A percentile compares a stretch with the other conserved stretches of the same genome.
Evolutionary conservation across 768 basidiomycete genomes (phyloP).

Genomic region (Suillus luteus): DNA sequence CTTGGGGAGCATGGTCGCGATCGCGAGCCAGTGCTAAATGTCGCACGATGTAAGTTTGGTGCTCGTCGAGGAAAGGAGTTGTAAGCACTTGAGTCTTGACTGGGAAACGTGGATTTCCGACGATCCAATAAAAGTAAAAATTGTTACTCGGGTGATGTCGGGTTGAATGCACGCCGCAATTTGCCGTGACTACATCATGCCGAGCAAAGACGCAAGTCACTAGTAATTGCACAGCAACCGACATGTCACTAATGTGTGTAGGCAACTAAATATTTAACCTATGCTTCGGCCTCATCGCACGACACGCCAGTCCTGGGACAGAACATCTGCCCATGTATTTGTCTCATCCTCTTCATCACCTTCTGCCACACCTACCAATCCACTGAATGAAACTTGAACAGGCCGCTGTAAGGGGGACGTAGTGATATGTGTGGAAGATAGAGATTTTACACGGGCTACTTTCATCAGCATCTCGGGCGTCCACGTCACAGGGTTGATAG

Average conservation of each 20-base stretch:
- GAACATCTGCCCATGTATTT: slow-evolving; percentile 32
- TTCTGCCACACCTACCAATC: slow-evolving; percentile 20
- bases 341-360: slow-evolving; percentile 25
- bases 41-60: slow-evolving; percentile 8
- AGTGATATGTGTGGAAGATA: slow-evolving; percentile 23
- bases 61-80: not conserved
- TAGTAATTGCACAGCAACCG: not conserved
- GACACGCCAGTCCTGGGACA: slow-evolving; percentile 34
- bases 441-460: slow-evolving; percentile 40
- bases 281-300: slow-evolving; percentile 26
- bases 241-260: not conserved
- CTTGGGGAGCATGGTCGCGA: slow-evolving; percentile 71
- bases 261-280: not conserved
- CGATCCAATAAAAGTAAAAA: slow-evolving; percentile 21
- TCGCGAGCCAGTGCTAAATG: slow-evolving; percentile 9
- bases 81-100: not conserved
- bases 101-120: not conserved
- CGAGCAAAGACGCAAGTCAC: slow-evolving; percentile 20
- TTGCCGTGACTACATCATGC: slow-evolving; percentile 10
- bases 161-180: slow-evolving; percentile 6
- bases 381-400: slow-evolving; percentile 32
- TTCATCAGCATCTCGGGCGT: slow-evolving; percentile 59
- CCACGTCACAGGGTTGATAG: slow-evolving; percentile 57
- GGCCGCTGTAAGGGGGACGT: slow-evolving; percentile 19
- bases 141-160: slow-evolving; percentile 25